Evolutionary conservation across 345 rosid genomes (phyloP).

Genomic region (Hibiscus mutabilis): DNA sequence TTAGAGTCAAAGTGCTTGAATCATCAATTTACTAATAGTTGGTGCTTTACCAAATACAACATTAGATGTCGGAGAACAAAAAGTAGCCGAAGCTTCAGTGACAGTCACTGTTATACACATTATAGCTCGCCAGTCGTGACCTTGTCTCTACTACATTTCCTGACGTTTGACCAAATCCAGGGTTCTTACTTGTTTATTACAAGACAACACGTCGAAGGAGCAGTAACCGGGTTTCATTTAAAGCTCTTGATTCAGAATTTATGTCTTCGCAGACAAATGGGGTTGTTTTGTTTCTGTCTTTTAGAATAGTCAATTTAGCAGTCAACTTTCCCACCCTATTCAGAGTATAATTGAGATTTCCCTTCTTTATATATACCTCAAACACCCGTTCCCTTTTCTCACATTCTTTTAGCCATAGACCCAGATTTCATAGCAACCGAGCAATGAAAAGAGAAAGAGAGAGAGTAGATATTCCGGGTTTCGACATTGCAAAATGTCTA

Average conservation of each 20-base stretch:
- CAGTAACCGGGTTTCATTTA: background rate
- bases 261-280: background rate
- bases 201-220: background rate
- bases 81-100: slow-evolving; percentile 1
- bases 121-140: slow-evolving; percentile 7
- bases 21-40: too few relatives aligned
- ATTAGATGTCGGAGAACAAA: background rate
- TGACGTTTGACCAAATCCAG: background rate
- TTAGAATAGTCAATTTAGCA: background rate
- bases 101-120: background rate
- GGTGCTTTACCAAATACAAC: too few relatives aligned
- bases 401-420: background rate
- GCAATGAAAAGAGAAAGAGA: slow-evolving; percentile 45
- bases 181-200: background rate
- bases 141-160: background rate
- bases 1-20: too few relatives aligned
- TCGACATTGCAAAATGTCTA: slow-evolving; percentile 42
- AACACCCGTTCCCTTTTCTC: background rate
- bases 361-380: background rate
- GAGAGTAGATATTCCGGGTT: slow-evolving; percentile 25
- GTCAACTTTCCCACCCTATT: slow-evolving; percentile 8
- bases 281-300: background rate
- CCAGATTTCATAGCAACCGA: background rate
- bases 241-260: background rate
- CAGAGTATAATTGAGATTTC: background rate